Conservation (phyloP, 2,329 filamentous ascomycete species). For the Aspergillus tamarii region DNA sequence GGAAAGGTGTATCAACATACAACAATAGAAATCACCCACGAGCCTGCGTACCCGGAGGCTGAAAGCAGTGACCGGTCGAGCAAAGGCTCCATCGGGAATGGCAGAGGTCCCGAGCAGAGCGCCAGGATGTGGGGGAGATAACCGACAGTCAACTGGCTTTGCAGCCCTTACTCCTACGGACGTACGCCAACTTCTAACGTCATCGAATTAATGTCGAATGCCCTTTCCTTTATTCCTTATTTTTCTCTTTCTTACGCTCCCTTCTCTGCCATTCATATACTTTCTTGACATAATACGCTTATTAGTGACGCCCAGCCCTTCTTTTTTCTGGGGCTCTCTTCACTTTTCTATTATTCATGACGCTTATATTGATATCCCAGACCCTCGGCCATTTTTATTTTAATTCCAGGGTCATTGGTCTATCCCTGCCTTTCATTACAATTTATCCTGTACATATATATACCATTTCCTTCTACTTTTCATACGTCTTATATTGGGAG, state of each 20-base stretch:
- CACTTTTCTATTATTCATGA: constrained; percentile 9
- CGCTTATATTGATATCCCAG: constrained; percentile 9
- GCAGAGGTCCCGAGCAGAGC: constrained; percentile 15
- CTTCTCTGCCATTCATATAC: not conserved
- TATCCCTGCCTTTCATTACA: not conserved
- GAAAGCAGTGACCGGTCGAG: constrained; percentile 33
- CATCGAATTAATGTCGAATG: not conserved
- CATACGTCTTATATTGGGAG: not conserved
- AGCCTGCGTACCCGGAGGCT: constrained; percentile 34
- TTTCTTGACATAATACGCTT: not conserved
- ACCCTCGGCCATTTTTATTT: not conserved
- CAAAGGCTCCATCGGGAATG: constrained; percentile 25
- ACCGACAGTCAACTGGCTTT: not conserved
- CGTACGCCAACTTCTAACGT: not conserved
- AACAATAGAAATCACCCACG: constrained; percentile 47
- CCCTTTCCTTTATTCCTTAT: not conserved
- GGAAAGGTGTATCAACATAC: constrained; percentile 49
- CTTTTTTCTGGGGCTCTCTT: not conserved
- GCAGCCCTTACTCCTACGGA: not conserved
- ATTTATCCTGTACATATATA: constrained; percentile 1
- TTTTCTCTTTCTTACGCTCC: not conserved
- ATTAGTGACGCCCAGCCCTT: not conserved
- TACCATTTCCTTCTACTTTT: not conserved
- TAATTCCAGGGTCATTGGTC: not conserved
- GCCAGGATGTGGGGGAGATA: constrained; percentile 31